Conservation (phyloP, 2,329 filamentous ascomycete species). For the Aschersonia sp. region DNA sequence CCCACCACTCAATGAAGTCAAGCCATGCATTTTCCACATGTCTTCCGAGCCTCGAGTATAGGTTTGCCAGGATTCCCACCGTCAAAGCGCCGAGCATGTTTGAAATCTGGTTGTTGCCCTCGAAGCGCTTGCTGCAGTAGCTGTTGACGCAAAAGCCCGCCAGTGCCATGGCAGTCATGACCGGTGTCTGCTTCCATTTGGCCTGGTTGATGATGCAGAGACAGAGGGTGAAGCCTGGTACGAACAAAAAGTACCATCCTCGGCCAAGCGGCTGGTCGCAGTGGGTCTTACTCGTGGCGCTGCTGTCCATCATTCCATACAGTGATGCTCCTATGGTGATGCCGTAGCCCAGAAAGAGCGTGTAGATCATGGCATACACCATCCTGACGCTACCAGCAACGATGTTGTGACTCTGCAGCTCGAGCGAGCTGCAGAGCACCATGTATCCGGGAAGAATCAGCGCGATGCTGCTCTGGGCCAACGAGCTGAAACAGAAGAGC, state of each 20-base stretch:
- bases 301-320: constrained; percentile 46
- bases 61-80: constrained; percentile 63
- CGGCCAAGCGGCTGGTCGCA: constrained; percentile 29
- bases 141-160: constrained; percentile 64
- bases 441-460: constrained; percentile 53
- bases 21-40: constrained; percentile 40
- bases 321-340: constrained; percentile 55
- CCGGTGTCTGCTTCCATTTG: constrained; percentile 62
- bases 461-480: constrained; percentile 60
- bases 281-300: constrained; percentile 30
- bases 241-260: constrained; percentile 52
- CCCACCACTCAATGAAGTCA: constrained; percentile 34
- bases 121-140: constrained; percentile 52
- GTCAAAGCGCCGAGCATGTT: constrained; percentile 65
- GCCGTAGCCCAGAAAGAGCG: constrained; percentile 58
- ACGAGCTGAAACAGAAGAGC: constrained; percentile 56
- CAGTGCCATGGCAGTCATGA: constrained; percentile 61
- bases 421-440: constrained; percentile 35
- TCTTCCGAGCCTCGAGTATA: constrained; percentile 56
- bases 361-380: constrained; percentile 64
- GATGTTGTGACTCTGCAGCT: constrained; percentile 56
- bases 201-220: constrained; percentile 70
- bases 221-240: constrained; percentile 58
- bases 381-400: constrained; percentile 60
- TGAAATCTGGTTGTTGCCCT: constrained; percentile 56